Conservation (phyloP, 2,329 filamentous ascomycete species). For the Erysiphe pulchra region DNA sequence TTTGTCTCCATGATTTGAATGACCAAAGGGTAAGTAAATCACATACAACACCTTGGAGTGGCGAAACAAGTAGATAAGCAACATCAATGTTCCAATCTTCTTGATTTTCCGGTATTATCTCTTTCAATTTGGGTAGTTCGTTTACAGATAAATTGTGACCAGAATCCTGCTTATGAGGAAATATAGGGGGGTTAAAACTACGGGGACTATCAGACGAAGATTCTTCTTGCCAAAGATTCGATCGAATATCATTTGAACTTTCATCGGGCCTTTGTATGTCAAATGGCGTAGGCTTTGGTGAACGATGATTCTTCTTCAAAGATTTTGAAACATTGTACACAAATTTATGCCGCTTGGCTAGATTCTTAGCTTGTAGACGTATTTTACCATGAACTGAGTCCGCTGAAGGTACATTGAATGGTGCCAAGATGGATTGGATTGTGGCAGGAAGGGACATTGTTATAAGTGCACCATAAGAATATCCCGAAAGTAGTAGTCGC, state of each 20-base stretch:
- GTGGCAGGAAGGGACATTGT: slow-evolving; percentile 43
- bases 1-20: slow-evolving; percentile 4
- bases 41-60: slow-evolving; percentile 32
- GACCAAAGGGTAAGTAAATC: slow-evolving; percentile 30
- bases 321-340: slow-evolving; percentile 9
- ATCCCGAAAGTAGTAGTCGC: slow-evolving; percentile 43
- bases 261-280: not conserved
- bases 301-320: not conserved
- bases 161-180: too few relatives aligned
- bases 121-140: too few relatives aligned
- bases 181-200: too few relatives aligned
- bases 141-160: too few relatives aligned
- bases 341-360: slow-evolving; percentile 29
- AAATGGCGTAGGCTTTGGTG: not conserved
- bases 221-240: too few relatives aligned
- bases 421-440: slow-evolving; percentile 15
- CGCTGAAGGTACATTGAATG: slow-evolving; percentile 29
- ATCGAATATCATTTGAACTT: too few relatives aligned
- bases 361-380: slow-evolving; percentile 36
- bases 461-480: slow-evolving; percentile 77
- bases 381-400: slow-evolving; percentile 42
- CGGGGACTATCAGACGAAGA: not conserved
- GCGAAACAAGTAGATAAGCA: slow-evolving; percentile 42
- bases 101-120: not conserved
- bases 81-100: slow-evolving; percentile 10